Percentiles rank a stretch among this genome's conserved stretches.
Conservation (phyloP, 1,139 yeast genomes). For the Debaryomyces sp. region DNA sequence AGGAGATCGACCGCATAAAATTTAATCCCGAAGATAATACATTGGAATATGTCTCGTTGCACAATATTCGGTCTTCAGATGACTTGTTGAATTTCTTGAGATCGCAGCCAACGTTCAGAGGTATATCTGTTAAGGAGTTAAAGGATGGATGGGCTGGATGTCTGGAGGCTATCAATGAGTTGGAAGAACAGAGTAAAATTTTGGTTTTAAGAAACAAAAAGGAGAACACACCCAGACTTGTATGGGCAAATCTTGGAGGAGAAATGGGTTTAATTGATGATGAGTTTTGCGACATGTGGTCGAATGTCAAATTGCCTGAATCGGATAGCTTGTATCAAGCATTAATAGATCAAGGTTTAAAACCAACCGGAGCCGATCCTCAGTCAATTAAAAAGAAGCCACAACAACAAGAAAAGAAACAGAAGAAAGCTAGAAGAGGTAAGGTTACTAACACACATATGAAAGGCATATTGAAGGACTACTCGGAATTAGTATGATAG, state of each 20-base stretch:
- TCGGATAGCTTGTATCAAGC: conserved; percentile 74
- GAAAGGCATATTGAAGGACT: conserved; percentile 93
- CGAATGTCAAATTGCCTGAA: conserved; percentile 74
- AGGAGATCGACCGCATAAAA: conserved; percentile 74
- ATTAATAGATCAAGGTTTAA: conserved; percentile 80
- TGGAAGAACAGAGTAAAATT: conserved; percentile 76
- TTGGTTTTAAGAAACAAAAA: conserved; percentile 87
- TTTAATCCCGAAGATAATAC: conserved; percentile 63
- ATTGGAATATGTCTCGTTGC: conserved; percentile 83
- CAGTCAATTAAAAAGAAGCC: conserved; percentile 72
- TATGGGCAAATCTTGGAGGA: conserved; percentile 88
- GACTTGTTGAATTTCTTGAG: conserved; percentile 76
- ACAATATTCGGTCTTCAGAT: conserved; percentile 80
- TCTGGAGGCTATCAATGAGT: conserved; percentile 68
- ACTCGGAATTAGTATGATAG: conserved; percentile 45
- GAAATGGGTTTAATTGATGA: conserved; percentile 74
- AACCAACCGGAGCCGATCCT: conserved; percentile 98
- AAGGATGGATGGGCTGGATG: conserved; percentile 99
- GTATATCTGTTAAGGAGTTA: conserved; percentile 83
- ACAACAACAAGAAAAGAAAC: conserved; percentile 68
- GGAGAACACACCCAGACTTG: conserved; percentile 85
- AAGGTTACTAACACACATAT: conserved; percentile 95
- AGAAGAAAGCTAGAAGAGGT: conserved; percentile 89
- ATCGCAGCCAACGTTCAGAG: conserved; percentile 85
- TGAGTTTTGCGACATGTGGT: conserved; percentile 87